Evolutionary conservation across 352 stramenopile genomes (phyloP), one percentile per base, ranked within the genome.

Genomic region (Pythium dissotocum): DNA sequence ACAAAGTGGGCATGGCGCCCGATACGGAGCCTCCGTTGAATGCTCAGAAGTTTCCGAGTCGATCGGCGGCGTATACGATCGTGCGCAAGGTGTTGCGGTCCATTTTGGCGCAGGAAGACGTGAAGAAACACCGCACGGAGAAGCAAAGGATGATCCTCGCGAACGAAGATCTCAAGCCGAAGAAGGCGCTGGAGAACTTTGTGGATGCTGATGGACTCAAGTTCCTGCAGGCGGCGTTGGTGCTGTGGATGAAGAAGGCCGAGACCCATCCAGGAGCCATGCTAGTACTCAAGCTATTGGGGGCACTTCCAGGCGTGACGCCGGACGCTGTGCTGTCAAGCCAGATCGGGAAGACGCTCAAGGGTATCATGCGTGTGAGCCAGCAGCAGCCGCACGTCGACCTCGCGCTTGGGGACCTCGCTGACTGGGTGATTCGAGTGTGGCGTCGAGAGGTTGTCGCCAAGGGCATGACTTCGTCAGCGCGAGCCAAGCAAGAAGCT

Each of bases 101-200:
- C 14, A 80, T 91, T 42, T 16, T 91, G 33, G 79, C 65, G 9
- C 83, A 91, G 60, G 79, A 80, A 54, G 76, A 71, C 18, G 72
- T 83, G 52, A 76, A 77, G 46, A 77, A 77, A 55, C 56, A 73
- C 44, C 74, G 73, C 28, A 78, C 78, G 1, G 81, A 89, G 52
- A 87, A 89, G 69, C 83, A 90, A 53, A 69, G 79, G 16, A 61
- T 74, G 5, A 64, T 87, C 6, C 59, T 91, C n/a, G 76, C 74
- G 58, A 91, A 91, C 65, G 79, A 87, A 51, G 83, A 89, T 49
- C 64, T 91, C 28, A 77, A 86, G 76, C 74, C 80, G 13, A 88
- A 90, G 58, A 72, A 70, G 24, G 81, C 83, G 40, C 67, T 91
- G 21, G 71, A 83, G 46, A 74, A 52, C 1, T 91, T 91, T 77